Evolutionary conservation across 2,329 filamentous ascomycete genomes (phyloP), one percentile per base, ranked within the genome.

Genomic region (Sporothrix brunneoviolacea): DNA sequence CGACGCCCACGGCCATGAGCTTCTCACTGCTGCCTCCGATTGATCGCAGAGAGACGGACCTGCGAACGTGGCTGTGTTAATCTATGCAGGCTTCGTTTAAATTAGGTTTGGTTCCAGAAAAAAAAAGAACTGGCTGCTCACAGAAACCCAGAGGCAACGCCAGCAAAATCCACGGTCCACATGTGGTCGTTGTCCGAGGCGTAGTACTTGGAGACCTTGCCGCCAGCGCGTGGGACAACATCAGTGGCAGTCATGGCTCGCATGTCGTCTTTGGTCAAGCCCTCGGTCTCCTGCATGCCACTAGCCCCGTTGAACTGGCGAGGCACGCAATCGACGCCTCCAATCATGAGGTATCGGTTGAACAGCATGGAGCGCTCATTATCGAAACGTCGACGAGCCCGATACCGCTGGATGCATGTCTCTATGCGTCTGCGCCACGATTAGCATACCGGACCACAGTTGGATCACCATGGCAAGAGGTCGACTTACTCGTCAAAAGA

Each of bases 131-230:
- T 35, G 0, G 50, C n/a, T 3, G 71, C 80, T 65, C 69, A 91
- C 78, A 96, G 69, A 64, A 88, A 98, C 0, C 86, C 88, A 35
- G 85, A 84, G 0, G 77, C 84, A 35, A 96, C 80, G 10, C 77
- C 80, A 30, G 82, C 74, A 61, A 97, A 97, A 64, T 96, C 89
- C 7, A 97, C 81, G 1, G 75, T 71, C 82, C 90, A 93, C 28
- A 77, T 64, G n/a, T 77, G 71, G 0, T 68, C 61, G 5, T 74
- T 61, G 44, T 68, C 62, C 2, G 73, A 69, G 49, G 76, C 68
- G 60, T 79, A 84, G 58, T 72, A 84, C 43, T 62, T 64, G 50
- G 62, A 18, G 40, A 74, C 66, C 15, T 63, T 59, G 10, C 53
- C 56, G 8, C 66, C 67, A 2, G 60, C 63, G 4, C 73, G 70